Base-by-base conservation (phyloP, 257 asterid genomes). In the Solanum neorickii region DNA sequence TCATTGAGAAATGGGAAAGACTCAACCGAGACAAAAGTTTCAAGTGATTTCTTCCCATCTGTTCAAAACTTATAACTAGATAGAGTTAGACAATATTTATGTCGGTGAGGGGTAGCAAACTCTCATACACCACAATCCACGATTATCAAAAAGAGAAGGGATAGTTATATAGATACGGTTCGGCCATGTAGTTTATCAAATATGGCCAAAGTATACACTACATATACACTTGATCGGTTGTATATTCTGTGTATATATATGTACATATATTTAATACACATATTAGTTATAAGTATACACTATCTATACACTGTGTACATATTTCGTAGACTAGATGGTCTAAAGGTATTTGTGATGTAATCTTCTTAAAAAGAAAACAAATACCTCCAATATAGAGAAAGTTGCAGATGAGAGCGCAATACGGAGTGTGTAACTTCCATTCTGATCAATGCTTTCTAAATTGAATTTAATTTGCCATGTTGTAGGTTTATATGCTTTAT, bases 391-490 rank as follows among this genome's bases (percentile, higher is more conserved):
- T 88, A 93, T 92, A 59, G 98, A 91, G 78, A 85, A 88, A 78
- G 92, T 70, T 11, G 98, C 96, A 35, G 96, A 92, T n/a, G 98
- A 91, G 23, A 96, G 91, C 16, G 98, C 98, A 87, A 96, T 90
- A 0, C 95, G 92, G 29, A 94, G 87, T 47, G 89, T 93, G 72
- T 96, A 94, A 25, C 87, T 91, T 86, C 94, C 95, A 20, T 56
- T 86, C 15, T 84, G 93, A 72, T 82, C 66, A 73, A 92, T 87
- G 27, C 59, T 86, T 86, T 92, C 93, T 10, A 94, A 88, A 18
- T 66, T 14, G 92, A 96, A 96, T 69, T 90, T 93, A 86, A 96
- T 93, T 86, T 92, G 92, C 98, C 98, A 96, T 5, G 98, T 94
- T 15, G 98, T 90, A 66, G 96, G 92, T 87, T 91, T 83, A 73